Conservation (phyloP, 2,329 filamentous ascomycete species). For the Penicillium crustosum region DNA sequence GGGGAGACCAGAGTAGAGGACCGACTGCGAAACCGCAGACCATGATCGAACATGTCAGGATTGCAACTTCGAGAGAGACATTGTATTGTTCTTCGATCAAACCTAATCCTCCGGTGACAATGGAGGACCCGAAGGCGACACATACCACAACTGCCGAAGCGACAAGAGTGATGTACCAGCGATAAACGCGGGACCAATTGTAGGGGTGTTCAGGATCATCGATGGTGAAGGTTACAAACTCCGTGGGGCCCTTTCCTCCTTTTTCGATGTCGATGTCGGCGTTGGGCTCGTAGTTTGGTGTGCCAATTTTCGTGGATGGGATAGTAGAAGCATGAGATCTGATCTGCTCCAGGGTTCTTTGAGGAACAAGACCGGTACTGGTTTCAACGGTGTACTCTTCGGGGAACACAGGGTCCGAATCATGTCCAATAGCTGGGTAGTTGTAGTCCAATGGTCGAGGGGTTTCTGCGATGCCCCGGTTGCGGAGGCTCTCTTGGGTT, state of each 20-base stretch:
- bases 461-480: slow-evolving; percentile 25
- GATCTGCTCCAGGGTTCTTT: slow-evolving; percentile 20
- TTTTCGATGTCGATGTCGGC: slow-evolving; percentile 29
- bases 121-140: slow-evolving; percentile 65
- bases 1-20: slow-evolving; percentile 32
- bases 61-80: slow-evolving; percentile 69
- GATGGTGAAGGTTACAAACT: slow-evolving; percentile 62
- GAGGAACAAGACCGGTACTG: slow-evolving; percentile 21
- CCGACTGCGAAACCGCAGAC: slow-evolving; percentile 72
- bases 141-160: slow-evolving; percentile 71
- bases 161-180: slow-evolving; percentile 81
- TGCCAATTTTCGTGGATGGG: slow-evolving; percentile 3
- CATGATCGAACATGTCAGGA: slow-evolving; percentile 70
- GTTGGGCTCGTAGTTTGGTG: neutral
- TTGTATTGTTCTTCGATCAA: slow-evolving; percentile 63
- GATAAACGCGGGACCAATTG: slow-evolving; percentile 72
- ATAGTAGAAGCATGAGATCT: slow-evolving; percentile 18
- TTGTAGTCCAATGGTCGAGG: slow-evolving; percentile 29
- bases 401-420: slow-evolving; percentile 21
- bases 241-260: slow-evolving; percentile 14
- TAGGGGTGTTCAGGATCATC: slow-evolving; percentile 72
- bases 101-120: slow-evolving; percentile 71
- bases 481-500: slow-evolving; percentile 26
- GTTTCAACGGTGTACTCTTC: slow-evolving; percentile 27
- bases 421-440: slow-evolving; percentile 31